Conservation (phyloP, 2,329 filamentous ascomycete genomes). For the Fusarium equiseti region DNA sequence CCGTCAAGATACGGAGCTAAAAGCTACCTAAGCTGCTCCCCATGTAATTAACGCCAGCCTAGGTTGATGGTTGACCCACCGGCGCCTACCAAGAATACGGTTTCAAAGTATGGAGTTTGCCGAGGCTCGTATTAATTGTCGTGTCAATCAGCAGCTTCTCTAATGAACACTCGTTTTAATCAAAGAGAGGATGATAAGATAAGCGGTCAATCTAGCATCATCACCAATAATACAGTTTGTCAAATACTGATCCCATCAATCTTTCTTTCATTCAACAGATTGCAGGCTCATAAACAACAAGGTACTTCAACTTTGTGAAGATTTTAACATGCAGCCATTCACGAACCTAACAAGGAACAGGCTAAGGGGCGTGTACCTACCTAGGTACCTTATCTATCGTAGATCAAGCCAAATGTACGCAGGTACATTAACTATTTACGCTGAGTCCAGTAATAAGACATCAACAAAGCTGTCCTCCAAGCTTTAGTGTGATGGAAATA, state of each 20-base stretch:
- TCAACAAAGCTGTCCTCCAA: background rate
- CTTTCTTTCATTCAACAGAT: background rate
- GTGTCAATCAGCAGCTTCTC: background rate
- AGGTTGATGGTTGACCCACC: constrained; percentile 8
- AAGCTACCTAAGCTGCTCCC: constrained; percentile 1
- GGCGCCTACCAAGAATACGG: background rate
- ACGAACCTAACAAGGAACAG: background rate
- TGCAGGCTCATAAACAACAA: background rate
- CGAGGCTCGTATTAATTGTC: constrained; percentile 21
- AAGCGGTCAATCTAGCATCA: fast-evolving
- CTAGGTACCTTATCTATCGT: background rate
- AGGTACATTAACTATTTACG: background rate
- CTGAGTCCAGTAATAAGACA: background rate
- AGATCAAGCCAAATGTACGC: background rate
- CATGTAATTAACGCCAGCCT: background rate
- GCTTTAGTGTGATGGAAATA: background rate
- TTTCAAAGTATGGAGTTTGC: constrained; percentile 5
- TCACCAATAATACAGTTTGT: background rate
- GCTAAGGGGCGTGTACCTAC: background rate
- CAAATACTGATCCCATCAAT: background rate
- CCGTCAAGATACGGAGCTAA: background rate
- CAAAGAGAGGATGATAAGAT: no score
- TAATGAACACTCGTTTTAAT: background rate
- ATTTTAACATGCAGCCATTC: background rate
- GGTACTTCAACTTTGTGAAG: background rate